These are phyloP conservation scores for Apiospora marii DNA, from an alignment of 2,329 filamentous ascomycete genomes.

Conservation along the genomic window DNA sequence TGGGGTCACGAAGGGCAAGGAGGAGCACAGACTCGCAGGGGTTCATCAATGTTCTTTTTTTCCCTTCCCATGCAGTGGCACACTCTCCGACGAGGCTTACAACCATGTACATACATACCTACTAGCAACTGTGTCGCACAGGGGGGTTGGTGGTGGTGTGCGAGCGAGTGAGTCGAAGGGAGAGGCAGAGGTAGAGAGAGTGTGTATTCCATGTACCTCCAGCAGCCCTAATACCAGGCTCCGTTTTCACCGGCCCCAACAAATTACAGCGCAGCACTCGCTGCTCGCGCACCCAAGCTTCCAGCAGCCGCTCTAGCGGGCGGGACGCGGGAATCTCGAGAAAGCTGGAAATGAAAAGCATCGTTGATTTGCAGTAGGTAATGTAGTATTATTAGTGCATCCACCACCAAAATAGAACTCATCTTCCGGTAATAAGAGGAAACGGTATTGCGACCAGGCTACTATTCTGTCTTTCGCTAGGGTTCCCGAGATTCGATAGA, in stretches of 20 bases:
- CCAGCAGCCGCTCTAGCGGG: constrained; percentile 6
- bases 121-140: background rate
- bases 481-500: constrained; percentile 20
- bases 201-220: background rate
- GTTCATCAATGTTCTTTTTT: constrained; percentile 12
- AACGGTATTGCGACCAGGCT: background rate
- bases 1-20: constrained; percentile 17
- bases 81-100: constrained; percentile 6
- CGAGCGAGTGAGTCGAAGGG: background rate
- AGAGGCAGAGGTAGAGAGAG: background rate
- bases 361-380: constrained; percentile 2
- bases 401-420: constrained; percentile 21
- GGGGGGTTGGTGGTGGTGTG: background rate
- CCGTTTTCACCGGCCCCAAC: constrained; percentile 4
- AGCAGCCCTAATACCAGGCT: background rate
- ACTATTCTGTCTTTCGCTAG: constrained; percentile 9
- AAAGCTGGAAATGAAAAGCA: constrained; percentile 17
- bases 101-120: background rate
- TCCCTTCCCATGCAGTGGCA: background rate
- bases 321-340: constrained; percentile 1
- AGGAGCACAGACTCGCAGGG: background rate
- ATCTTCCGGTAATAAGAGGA: constrained; percentile 15
- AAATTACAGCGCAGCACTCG: constrained; percentile 6
- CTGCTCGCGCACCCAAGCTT: background rate
- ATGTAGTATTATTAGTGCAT: constrained; percentile 12